Evolutionary conservation across 305 asterid genomes (phyloP), one percentile per base, ranked within the genome.

Genomic region (Euphrasia arctica): DNA sequence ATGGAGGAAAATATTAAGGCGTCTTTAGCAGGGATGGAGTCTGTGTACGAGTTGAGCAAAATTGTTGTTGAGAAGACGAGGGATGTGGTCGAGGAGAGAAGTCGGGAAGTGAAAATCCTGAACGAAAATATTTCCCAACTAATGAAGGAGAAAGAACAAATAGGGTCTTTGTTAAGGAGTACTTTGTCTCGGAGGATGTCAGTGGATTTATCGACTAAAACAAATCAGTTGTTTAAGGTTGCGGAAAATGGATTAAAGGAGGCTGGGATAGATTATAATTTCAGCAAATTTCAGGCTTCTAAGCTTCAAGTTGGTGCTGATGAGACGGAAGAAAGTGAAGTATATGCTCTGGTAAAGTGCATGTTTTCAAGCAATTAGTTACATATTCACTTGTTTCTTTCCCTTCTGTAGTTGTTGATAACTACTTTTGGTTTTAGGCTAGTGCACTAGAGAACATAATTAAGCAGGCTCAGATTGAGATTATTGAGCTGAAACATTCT

Each of bases 381-480:
- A 50, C 29, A 2, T 70, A 32, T 29, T 52, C 14, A 49, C 68
- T 47, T 68, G 29, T 63, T 36, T 49, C 10, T 25, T 68, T 69
- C 54, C 57, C 66, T 68, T 62, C 34, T 60, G 67, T 15, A 41
- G 70, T 63, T 64, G 65, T 54, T 79, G 48, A 73, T 75, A 39
- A 56, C 62, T 71, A 39, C 65, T 59, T 25, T 61, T 68, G 41
- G 34, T 34, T 50, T 63, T 75, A 92, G 98, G 98, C 95, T 42
- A 85, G 86, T 79, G 95, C 97, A 4, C 67, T 92, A 77, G 98
- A 92, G 79, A 85, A 85, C 76, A 90, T 90, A 62, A 84, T 92
- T 62, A 92, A 85, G 83, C 96, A 92, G 76, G 83, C 97, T 79
- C 98, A 90, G 82, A 67, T 92, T 71, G 97, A 92, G 88, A 92